Base-by-base conservation (phyloP, 2,329 filamentous ascomycete genomes). In the Fusarium caatingaense region DNA sequence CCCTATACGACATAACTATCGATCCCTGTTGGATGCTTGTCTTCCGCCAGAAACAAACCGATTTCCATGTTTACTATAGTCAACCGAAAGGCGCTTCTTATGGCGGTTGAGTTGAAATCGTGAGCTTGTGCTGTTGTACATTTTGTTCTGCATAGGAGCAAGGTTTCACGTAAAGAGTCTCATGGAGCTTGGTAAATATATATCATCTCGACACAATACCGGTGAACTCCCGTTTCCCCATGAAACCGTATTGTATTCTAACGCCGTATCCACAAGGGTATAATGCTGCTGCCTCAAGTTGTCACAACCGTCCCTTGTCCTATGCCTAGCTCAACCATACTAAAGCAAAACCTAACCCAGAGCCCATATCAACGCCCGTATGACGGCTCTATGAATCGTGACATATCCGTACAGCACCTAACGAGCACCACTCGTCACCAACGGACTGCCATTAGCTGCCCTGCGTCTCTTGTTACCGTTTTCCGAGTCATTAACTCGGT, bases 391-490 rank as follows among this genome's bases (percentile, higher is more conserved):
- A 27, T 23, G 48, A 51, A 51, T 40, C 21, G 32, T 28, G 9
- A 51, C 32, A 27, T 18, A 34, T 45, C 41, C 56, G 28, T 40
- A 53, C 53, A 56, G 10, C 42, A 15, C 45, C 68, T 58, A 73
- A 34, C 37, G 49, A 48, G 45, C 37, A 23, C 67, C 60, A 18
- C 65, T 69, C 27, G 56, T 37, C 55, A 59, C 48, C 30, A 68
- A 25, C 7, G 66, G 48, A 28, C 48, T 69, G 16, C 74, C 74
- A 45, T 73, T 75, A 5, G 30, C 37, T 23, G 44, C 59, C 49
- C 73, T 76, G 25, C 74, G 74, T 44, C 56, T 72, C 63, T 76
- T 76, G 54, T 59, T 63, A 5, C 58, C 21, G 21, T 42, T n/a
- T 9, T 72, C 69, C 11, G 48, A 37, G 41, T 65, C 54, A 20